phyloP scores from a whole-genome alignment of 2,329 filamentous ascomycete species.

The Clarireedia monteithiana region DNA sequence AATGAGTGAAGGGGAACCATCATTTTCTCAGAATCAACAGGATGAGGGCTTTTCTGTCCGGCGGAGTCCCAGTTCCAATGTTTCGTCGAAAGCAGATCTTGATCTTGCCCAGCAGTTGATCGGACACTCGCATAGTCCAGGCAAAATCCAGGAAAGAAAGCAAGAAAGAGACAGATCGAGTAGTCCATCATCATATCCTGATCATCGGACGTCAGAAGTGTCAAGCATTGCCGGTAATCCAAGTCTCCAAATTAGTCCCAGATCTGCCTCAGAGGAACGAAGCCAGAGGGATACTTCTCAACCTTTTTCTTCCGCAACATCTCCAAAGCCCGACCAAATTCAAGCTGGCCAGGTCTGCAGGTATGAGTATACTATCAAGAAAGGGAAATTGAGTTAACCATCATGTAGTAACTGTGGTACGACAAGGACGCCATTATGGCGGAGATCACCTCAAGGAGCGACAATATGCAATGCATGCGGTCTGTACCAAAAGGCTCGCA shows the following conservation, averaged over 20 bases:
- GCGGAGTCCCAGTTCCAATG: constrained; percentile 15
- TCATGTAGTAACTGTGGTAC: constrained; percentile 79
- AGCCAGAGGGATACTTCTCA: constrained; percentile 17
- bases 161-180: constrained; percentile 9
- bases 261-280: constrained; percentile 15
- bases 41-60: constrained; percentile 20
- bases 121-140: constrained; percentile 16
- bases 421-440: constrained; percentile 88
- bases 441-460: constrained; percentile 82
- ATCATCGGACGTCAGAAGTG: constrained; percentile 14
- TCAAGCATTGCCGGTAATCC: constrained; percentile 12
- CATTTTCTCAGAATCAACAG: constrained; percentile 14
- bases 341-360: constrained; percentile 64
- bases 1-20: constrained; percentile 19
- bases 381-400: constrained; percentile 11
- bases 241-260: constrained; percentile 13
- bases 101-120: constrained; percentile 21
- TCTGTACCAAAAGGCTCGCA: constrained; percentile 87
- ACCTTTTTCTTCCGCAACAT: background rate
- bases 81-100: constrained; percentile 21
- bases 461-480: constrained; percentile 98
- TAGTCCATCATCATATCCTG: constrained; percentile 14
- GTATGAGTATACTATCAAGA: constrained; percentile 36
- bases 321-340: constrained; percentile 7
- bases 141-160: constrained; percentile 4